These are phyloP conservation scores for Nemania sp. DNA, from an alignment of 2,329 filamentous ascomycete genomes.

Conservation along the genomic window DNA sequence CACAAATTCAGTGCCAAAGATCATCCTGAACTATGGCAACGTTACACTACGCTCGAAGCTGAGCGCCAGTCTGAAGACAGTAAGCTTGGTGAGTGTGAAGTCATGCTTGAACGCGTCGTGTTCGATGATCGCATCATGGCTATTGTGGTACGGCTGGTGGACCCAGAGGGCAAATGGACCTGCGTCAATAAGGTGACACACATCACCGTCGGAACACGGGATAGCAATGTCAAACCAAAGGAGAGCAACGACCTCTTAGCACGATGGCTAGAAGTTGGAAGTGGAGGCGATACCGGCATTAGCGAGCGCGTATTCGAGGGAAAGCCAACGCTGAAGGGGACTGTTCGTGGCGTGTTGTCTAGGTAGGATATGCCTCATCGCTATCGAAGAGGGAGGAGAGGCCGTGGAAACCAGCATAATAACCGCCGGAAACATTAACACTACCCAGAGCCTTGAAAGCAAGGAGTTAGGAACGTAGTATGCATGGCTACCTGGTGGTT, in stretches of 20 bases:
- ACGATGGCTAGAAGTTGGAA: slow-evolving; percentile 68
- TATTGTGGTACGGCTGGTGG: slow-evolving; percentile 76
- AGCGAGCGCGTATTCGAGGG: slow-evolving; percentile 54
- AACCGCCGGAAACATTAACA: no score
- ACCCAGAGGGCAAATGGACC: slow-evolving; percentile 60
- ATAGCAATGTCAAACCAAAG: slow-evolving; percentile 77
- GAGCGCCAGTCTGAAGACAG: slow-evolving; percentile 44
- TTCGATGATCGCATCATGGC: slow-evolving; percentile 90
- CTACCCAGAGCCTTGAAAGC: no score
- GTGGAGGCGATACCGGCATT: slow-evolving; percentile 49
- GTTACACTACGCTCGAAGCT: slow-evolving; percentile 61
- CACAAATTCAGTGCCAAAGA: slow-evolving; percentile 69
- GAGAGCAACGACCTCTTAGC: slow-evolving; percentile 87
- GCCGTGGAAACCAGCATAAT: no score
- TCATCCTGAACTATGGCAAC: slow-evolving; percentile 73
- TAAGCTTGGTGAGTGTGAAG: slow-evolving; percentile 64
- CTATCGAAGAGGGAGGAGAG: background rate
- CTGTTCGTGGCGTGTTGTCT: slow-evolving; percentile 53
- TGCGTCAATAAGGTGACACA: slow-evolving; percentile 81
- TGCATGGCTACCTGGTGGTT: no score
- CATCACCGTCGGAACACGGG: slow-evolving; percentile 84
- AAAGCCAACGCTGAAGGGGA: slow-evolving; percentile 52
- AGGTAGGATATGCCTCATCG: no score
- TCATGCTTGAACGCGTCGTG: slow-evolving; percentile 72
- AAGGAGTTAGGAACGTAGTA: no score